Evolutionary conservation across 1,139 yeast genomes (phyloP).

Genomic region (Nadsonia starkeyi-henricii): DNA sequence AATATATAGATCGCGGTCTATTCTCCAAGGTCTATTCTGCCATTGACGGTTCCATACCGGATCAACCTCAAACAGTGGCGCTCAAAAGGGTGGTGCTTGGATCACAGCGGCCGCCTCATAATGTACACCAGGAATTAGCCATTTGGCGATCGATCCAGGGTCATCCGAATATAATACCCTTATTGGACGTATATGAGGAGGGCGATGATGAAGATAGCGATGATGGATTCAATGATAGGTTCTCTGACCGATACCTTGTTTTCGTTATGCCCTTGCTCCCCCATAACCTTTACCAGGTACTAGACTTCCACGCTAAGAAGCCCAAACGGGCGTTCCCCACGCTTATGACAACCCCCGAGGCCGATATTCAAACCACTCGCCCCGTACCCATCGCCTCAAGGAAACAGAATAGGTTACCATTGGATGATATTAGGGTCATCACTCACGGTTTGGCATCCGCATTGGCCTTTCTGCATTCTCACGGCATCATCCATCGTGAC

Average conservation of each 20-base stretch:
- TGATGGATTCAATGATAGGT: background rate
- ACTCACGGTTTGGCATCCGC: slow-evolving; percentile 35
- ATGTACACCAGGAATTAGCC: slow-evolving; percentile 29
- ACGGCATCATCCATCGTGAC: slow-evolving; percentile 76
- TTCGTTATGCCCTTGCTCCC: slow-evolving; percentile 30
- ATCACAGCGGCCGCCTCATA: slow-evolving; percentile 38
- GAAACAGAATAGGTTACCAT: slow-evolving; percentile 18
- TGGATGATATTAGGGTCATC: slow-evolving; percentile 20
- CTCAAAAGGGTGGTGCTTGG: slow-evolving; percentile 34
- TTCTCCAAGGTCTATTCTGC: slow-evolving; percentile 26
- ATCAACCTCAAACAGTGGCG: slow-evolving; percentile 21
- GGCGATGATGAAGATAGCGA: slow-evolving; percentile 21
- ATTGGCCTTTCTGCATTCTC: slow-evolving; percentile 35
- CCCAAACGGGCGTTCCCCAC: slow-evolving; percentile 14
- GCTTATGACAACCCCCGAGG: slow-evolving; percentile 15
- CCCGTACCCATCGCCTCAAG: too few relatives aligned
- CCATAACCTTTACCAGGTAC: slow-evolving; percentile 23
- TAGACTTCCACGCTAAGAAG: slow-evolving; percentile 23
- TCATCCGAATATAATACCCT: slow-evolving; percentile 12
- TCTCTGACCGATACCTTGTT: slow-evolving; percentile 18
- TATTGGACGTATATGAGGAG: slow-evolving; percentile 20
- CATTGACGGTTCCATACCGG: slow-evolving; percentile 2
- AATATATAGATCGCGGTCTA: slow-evolving; percentile 18
- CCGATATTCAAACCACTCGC: too few relatives aligned
- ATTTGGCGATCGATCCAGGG: slow-evolving; percentile 20